A percentile compares a stretch with the other conserved stretches of the same genome.
phyloP scores from a whole-genome alignment of 345 rosid species.

The Anastatica hierochuntica region DNA sequence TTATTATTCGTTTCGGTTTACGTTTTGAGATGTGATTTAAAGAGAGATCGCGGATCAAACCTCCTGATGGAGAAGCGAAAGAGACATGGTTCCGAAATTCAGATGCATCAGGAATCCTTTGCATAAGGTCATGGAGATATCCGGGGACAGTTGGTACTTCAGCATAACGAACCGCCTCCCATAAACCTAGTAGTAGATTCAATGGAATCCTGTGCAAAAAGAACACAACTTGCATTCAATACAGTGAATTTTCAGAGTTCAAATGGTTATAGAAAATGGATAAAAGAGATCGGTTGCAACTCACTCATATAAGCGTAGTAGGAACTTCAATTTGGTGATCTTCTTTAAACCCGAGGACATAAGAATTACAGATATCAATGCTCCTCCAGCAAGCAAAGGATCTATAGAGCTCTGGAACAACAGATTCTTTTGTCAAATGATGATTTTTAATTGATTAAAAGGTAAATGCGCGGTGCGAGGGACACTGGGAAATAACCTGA shows the following conservation, averaged over 20 bases:
- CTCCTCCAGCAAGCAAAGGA: constrained; percentile 63
- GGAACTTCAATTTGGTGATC: constrained; percentile 34
- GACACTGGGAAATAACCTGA: constrained; percentile 42
- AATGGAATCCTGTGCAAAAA: constrained; percentile 45
- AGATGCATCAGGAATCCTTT: constrained; percentile 28
- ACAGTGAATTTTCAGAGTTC: not conserved
- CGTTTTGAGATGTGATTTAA: constrained; percentile 5
- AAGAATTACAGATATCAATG: constrained; percentile 42
- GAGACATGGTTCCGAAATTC: constrained; percentile 1
- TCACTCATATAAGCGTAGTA: constrained; percentile 45
- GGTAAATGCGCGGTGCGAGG: not conserved
- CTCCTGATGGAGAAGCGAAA: constrained; percentile 19
- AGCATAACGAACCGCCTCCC: constrained; percentile 28
- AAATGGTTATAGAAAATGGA: not conserved
- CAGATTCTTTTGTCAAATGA: not conserved
- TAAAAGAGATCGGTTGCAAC: constrained; percentile 3
- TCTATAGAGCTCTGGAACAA: constrained; percentile 68
- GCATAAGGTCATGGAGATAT: constrained; percentile 30
- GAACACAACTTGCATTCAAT: constrained; percentile 12
- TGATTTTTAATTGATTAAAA: not conserved
- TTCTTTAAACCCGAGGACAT: constrained; percentile 38
- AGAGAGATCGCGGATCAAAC: not conserved
- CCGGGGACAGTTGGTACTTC: constrained; percentile 35
- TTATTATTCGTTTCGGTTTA: not conserved
- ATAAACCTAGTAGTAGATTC: constrained; percentile 26